phyloP scores from a whole-genome alignment of 345 rosid species.

The Syzygium aromaticum region DNA sequence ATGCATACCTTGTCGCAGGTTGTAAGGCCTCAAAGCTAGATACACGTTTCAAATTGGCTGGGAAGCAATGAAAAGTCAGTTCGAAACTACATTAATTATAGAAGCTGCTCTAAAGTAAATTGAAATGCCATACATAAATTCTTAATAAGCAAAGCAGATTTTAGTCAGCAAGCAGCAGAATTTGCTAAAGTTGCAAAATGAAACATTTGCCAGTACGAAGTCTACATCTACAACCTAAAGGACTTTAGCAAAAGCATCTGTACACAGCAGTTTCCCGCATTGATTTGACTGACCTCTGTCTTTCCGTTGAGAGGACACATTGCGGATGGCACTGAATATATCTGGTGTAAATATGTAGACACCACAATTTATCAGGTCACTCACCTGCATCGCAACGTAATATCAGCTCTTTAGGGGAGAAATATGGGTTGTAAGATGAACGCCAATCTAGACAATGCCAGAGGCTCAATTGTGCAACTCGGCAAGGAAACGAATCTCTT shows the following conservation, averaged over 20 bases:
- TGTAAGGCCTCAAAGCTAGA: slow-evolving; percentile 97
- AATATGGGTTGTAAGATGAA: neutral
- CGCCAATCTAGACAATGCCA: neutral
- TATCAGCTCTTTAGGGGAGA: neutral
- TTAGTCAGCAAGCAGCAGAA: neutral
- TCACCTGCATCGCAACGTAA: slow-evolving; percentile 48
- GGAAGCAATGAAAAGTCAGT: slow-evolving; percentile 1
- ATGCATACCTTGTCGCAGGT: slow-evolving; percentile 54
- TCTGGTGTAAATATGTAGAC: slow-evolving; percentile 80
- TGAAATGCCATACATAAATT: neutral
- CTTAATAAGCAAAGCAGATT: neutral
- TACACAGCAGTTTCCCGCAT: neutral
- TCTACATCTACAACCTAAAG: neutral
- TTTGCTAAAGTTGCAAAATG: neutral
- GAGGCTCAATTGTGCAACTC: neutral
- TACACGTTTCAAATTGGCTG: slow-evolving; percentile 73
- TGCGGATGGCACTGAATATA: slow-evolving; percentile 62
- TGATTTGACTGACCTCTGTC: slow-evolving; percentile 52
- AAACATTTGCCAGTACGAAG: neutral
- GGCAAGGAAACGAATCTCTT: neutral
- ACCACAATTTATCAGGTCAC: slow-evolving; percentile 85
- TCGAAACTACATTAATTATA: neutral
- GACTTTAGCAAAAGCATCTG: neutral
- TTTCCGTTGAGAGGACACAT: slow-evolving; percentile 54
- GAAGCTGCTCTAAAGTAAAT: neutral